phyloP scores from a whole-genome alignment of 371 early-diverging fungal genomes.

The Umbelopsis sp. region DNA sequence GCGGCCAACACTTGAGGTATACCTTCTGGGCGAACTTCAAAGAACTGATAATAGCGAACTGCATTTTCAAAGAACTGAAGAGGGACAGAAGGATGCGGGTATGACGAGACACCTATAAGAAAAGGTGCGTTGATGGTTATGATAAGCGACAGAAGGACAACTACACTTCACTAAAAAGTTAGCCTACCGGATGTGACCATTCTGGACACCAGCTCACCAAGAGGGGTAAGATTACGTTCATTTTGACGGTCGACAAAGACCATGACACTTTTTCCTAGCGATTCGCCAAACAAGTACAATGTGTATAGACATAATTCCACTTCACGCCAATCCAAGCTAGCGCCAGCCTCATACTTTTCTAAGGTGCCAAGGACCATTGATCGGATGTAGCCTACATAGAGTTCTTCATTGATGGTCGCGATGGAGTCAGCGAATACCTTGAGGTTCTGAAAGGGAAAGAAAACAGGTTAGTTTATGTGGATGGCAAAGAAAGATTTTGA shows the following conservation, averaged over 20 bases:
- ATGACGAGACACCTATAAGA: slow-evolving; percentile 66
- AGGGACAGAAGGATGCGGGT: slow-evolving; percentile 80
- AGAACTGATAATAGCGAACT: slow-evolving; percentile 76
- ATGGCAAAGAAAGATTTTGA: not conserved
- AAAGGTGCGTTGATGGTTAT: not conserved
- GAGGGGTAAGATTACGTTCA: slow-evolving; percentile 53
- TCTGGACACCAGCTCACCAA: slow-evolving; percentile 74
- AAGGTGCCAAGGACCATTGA: slow-evolving; percentile 64
- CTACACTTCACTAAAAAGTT: not conserved
- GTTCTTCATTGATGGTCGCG: slow-evolving; percentile 63
- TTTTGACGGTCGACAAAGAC: slow-evolving; percentile 58
- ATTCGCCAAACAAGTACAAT: slow-evolving; percentile 77
- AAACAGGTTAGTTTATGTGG: not conserved
- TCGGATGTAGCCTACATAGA: slow-evolving; percentile 63
- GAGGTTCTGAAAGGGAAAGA: slow-evolving; percentile 53
- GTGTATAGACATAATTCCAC: slow-evolving; percentile 83
- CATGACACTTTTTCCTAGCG: slow-evolving; percentile 61
- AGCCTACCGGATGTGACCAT: slow-evolving; percentile 61
- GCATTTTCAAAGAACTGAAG: slow-evolving; percentile 80
- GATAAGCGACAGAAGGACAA: slow-evolving; percentile 2
- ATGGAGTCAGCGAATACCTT: slow-evolving; percentile 76
- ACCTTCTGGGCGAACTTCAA: slow-evolving; percentile 69
- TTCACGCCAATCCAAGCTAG: slow-evolving; percentile 72
- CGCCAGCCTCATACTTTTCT: slow-evolving; percentile 53
- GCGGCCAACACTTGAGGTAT: slow-evolving; percentile 73